Evolutionary conservation across 208 protist genomes (phyloP), one percentile per base, ranked within the genome.

Genomic region (Porcisia deanei): DNA sequence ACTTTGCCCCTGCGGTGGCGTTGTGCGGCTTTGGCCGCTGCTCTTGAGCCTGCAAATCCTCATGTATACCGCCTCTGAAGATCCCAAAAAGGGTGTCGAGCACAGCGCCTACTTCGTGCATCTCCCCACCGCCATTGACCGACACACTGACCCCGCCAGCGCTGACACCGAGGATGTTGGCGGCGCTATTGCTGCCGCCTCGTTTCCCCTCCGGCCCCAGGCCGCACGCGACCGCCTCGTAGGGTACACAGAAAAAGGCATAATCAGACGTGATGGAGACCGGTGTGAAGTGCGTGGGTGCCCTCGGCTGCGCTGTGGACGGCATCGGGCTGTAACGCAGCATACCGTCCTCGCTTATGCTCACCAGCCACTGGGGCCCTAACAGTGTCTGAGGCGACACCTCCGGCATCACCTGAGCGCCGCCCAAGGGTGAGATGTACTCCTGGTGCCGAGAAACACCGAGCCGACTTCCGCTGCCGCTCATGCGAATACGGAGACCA

Each of bases 301-400:
- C 57, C n/a, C 72, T 34, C 10, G 59, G 14, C 58, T 61, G 43
- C 37, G 55, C 47, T 7, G 37, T 18, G 20, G 67, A 59, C 8
- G 78, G 73, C 54, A 63, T 72, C 18, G 60, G 20, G 67, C 77
- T 72, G 43, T 64, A 78, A 22, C 73, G 78, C 73, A 82, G 39
- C 0, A 82, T 34, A 12, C 78, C 71, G 4, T 82, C 78, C 58
- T 82, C 78, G 61, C 7, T 78, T n/a, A 78, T 60, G 3, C 58
- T 65, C 16, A 82, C 60, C 54, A 73, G 47, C 68, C 77, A 75
- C 34, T 66, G 52, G 7, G 59, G 63, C 25, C 43, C 39, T 6
- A 43, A 58, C n/a, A 41, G 57, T 22, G 4, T 14, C 18, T 12
- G 18, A 43, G 10, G 7, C 43, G 71, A 16, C 68, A 45, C 43